Conservation (phyloP, 345 rosid genomes). For the Brassica juncea region DNA sequence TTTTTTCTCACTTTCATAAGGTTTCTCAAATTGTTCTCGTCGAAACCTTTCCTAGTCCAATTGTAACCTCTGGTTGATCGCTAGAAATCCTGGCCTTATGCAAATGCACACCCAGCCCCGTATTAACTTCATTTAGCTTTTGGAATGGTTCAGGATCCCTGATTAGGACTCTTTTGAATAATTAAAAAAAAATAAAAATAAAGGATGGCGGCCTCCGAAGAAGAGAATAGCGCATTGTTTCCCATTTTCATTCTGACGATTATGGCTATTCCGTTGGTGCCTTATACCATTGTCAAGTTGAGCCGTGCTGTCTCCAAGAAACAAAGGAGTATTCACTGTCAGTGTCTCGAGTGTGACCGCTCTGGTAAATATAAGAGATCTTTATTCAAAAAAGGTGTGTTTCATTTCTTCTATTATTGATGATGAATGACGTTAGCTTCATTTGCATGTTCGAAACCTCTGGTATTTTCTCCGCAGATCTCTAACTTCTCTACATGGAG, state of each 20-base stretch:
- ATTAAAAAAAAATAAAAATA: too few relatives aligned
- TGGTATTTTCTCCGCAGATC: slow-evolving; percentile 53
- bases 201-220: too few relatives aligned
- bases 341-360: slow-evolving; percentile 73
- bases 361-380: slow-evolving; percentile 89
- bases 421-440: background rate
- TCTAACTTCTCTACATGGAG: slow-evolving; percentile 91
- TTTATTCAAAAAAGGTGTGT: slow-evolving; percentile 68
- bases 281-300: slow-evolving; percentile 72
- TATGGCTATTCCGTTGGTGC: slow-evolving; percentile 91
- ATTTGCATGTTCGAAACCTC: slow-evolving; percentile 4
- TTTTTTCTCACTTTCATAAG: too few relatives aligned
- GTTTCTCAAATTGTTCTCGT: too few relatives aligned
- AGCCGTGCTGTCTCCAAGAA: slow-evolving; percentile 73
- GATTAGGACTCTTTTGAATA: too few relatives aligned
- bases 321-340: slow-evolving; percentile 72
- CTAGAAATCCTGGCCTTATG: too few relatives aligned
- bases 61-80: too few relatives aligned
- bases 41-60: too few relatives aligned
- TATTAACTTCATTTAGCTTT: too few relatives aligned
- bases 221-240: slow-evolving; percentile 57
- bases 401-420: background rate
- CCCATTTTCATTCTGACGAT: slow-evolving; percentile 95
- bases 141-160: too few relatives aligned
- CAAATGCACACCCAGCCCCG: too few relatives aligned